Conservation (phyloP, 1,139 yeast species). For the Candida sanyaensis region DNA sequence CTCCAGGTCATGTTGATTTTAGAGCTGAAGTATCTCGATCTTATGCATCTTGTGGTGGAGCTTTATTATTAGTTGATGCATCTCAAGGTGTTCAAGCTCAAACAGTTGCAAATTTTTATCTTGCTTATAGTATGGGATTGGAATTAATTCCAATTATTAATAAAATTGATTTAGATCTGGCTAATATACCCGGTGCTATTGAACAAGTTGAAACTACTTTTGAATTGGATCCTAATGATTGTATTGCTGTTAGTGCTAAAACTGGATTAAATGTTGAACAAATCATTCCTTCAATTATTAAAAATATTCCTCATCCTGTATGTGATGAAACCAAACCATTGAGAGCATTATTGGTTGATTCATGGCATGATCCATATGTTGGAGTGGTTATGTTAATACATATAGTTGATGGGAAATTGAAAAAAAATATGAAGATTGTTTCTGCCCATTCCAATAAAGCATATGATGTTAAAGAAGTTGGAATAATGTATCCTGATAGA, state of each 20-base stretch:
- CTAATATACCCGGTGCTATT: slow-evolving; percentile 78
- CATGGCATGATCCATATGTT: slow-evolving; percentile 93
- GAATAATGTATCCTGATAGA: slow-evolving; percentile 92
- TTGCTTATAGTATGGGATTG: slow-evolving; percentile 85
- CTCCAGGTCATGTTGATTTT: slow-evolving; percentile 98
- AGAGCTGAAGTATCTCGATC: slow-evolving; percentile 91
- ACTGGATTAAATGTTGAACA: slow-evolving; percentile 79
- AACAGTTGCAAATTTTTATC: slow-evolving; percentile 91
- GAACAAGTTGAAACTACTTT: slow-evolving; percentile 85
- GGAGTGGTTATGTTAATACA: slow-evolving; percentile 91
- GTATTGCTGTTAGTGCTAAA: slow-evolving; percentile 89
- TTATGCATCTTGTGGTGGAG: slow-evolving; percentile 96
- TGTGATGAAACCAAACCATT: slow-evolving; percentile 61
- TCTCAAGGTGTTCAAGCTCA: slow-evolving; percentile 97
- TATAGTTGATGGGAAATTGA: slow-evolving; percentile 78
- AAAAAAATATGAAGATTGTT: slow-evolving; percentile 71
- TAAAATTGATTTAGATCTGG: slow-evolving; percentile 87
- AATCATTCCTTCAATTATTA: slow-evolving; percentile 77
- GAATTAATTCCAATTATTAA: slow-evolving; percentile 86
- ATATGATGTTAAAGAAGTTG: slow-evolving; percentile 90
- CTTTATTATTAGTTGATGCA: slow-evolving; percentile 87
- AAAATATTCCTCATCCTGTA: slow-evolving; percentile 70
- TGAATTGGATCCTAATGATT: slow-evolving; percentile 73
- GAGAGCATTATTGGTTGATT: slow-evolving; percentile 83
- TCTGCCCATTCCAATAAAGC: slow-evolving; percentile 76